Conservation (phyloP, 2,329 filamentous ascomycete species). For the Diaporthe batatas region DNA sequence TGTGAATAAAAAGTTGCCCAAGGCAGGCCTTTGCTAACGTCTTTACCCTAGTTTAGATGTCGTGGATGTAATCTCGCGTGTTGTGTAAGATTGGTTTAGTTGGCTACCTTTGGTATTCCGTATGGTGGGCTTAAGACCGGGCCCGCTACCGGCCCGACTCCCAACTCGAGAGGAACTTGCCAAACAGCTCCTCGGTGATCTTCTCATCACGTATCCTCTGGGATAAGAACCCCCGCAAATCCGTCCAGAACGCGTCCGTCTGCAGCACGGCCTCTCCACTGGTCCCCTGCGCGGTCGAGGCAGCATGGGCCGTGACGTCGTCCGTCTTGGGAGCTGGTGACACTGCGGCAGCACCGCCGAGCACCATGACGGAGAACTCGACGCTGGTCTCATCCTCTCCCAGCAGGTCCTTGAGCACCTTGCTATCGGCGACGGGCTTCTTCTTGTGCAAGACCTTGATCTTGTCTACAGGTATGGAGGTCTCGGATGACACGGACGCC, state of each 20-base stretch:
- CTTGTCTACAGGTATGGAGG: conserved; percentile 78
- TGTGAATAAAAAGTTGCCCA: background rate
- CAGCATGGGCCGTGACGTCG: conserved; percentile 56
- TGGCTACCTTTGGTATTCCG: background rate
- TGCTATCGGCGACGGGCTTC: conserved; percentile 84
- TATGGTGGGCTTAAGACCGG: background rate
- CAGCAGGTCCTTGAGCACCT: conserved; percentile 81
- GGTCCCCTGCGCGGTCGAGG: conserved; percentile 63
- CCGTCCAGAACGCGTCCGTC: conserved; percentile 85
- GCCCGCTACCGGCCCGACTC: conserved; percentile 50
- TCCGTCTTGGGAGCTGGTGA: conserved; percentile 54
- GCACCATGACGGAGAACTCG: conserved; percentile 82
- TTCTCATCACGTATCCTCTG: conserved; percentile 81
- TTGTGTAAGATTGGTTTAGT: conserved; percentile 2
- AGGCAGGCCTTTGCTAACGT: background rate
- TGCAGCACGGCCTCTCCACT: conserved; percentile 72
- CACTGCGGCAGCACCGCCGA: conserved; percentile 45
- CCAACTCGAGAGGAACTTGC: conserved; percentile 80
- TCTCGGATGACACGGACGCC: conserved; percentile 72
- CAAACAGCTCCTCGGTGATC: conserved; percentile 73
- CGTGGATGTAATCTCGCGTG: background rate
- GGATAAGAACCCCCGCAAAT: conserved; percentile 83
- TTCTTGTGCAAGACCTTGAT: conserved; percentile 89
- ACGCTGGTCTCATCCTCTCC: conserved; percentile 67
- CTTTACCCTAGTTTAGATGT: background rate